Percentiles rank a stretch among this genome's conserved stretches.
These are phyloP conservation scores for Multifurca ochricompacta DNA, from an alignment of 768 basidiomycete genomes.

Conservation along the genomic window DNA sequence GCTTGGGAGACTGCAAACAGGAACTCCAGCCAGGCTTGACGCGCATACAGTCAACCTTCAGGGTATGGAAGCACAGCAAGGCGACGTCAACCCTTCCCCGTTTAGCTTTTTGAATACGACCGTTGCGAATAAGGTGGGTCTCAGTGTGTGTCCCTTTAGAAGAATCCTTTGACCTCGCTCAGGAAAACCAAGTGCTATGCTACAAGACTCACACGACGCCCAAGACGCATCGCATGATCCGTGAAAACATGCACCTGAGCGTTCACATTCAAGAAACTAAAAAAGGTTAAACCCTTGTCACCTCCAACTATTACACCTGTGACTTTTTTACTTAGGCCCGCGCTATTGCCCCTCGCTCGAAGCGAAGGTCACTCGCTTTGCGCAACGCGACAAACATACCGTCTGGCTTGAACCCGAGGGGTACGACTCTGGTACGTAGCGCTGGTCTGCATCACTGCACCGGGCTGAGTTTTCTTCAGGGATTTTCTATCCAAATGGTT, in stretches of 20 bases:
- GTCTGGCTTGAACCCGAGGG: slow-evolving; percentile 93
- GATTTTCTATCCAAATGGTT: slow-evolving; percentile 83
- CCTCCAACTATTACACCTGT: background rate
- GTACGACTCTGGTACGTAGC: slow-evolving; percentile 63
- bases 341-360: slow-evolving; percentile 90
- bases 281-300: slow-evolving; percentile 44
- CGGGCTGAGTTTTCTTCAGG: slow-evolving; percentile 36
- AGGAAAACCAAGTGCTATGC: slow-evolving; percentile 71
- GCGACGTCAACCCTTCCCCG: slow-evolving; percentile 56
- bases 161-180: background rate
- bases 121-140: slow-evolving; percentile 61
- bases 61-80: slow-evolving; percentile 53
- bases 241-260: slow-evolving; percentile 66
- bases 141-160: background rate
- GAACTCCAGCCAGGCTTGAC: slow-evolving; percentile 78
- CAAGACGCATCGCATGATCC: slow-evolving; percentile 66
- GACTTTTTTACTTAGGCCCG: slow-evolving; percentile 45
- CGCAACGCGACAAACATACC: slow-evolving; percentile 57
- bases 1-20: slow-evolving; percentile 77
- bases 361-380: slow-evolving; percentile 77
- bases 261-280: slow-evolving; percentile 85
- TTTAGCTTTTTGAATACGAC: slow-evolving; percentile 68
- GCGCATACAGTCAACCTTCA: slow-evolving; percentile 63
- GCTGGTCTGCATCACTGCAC: background rate
- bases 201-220: slow-evolving; percentile 67